Evolutionary conservation across 2,329 filamentous ascomycete species (phyloP).

Genomic region (Lecanoromycetidae sp.): DNA sequence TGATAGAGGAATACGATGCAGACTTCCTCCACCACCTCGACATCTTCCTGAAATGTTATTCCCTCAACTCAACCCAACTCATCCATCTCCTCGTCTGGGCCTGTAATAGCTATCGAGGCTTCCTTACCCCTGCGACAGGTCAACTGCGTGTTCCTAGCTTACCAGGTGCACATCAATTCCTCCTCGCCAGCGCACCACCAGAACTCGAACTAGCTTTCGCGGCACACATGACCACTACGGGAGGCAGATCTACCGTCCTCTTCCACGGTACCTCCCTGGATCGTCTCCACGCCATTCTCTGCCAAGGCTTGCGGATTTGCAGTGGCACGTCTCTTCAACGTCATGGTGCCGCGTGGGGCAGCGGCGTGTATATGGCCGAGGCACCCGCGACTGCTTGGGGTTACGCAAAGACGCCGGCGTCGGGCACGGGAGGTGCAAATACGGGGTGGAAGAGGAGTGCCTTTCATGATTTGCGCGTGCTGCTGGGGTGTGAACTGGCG

Average conservation of each 20-base stretch:
- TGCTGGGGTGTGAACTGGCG: conserved; percentile 5
- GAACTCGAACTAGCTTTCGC: conserved; percentile 2
- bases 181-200: conserved; percentile 1
- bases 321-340: not conserved
- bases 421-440: not conserved
- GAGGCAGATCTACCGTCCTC: not conserved
- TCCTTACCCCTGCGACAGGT: not conserved
- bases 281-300: conserved; percentile 6
- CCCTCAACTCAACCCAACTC: not conserved
- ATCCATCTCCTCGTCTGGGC: not conserved
- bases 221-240: not conserved
- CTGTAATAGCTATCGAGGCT: not conserved
- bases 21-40: not conserved
- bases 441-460: conserved; percentile 4
- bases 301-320: not conserved
- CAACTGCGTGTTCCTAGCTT: not conserved
- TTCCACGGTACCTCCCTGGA: conserved; percentile 7
- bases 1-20: not conserved
- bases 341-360: not conserved
- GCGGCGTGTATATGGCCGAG: not conserved
- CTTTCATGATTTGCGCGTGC: not conserved
- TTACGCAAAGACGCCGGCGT: not conserved
- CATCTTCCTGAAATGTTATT: not conserved
- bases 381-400: not conserved
- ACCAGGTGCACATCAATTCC: not conserved